These are phyloP conservation scores for Papiliotrema fonsecae DNA, from an alignment of 1,284 basidiomycete species.

Conservation along the genomic window DNA sequence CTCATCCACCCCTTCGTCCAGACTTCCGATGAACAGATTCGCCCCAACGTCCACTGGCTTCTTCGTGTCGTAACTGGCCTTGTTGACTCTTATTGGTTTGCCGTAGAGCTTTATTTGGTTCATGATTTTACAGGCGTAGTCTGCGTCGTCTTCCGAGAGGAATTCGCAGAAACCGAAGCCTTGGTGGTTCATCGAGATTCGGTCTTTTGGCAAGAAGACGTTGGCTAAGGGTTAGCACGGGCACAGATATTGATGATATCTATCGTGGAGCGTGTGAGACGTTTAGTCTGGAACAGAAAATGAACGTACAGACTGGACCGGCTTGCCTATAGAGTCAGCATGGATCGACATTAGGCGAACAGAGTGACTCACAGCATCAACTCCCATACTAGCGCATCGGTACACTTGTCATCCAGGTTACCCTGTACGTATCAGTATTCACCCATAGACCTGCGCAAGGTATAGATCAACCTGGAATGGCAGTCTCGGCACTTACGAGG, in stretches of 20 bases:
- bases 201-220: slow-evolving; percentile 98
- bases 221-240: slow-evolving; percentile 61
- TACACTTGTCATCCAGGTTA: slow-evolving; percentile 90
- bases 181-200: slow-evolving; percentile 95
- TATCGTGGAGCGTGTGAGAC: neutral
- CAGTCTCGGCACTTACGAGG: slow-evolving; percentile 57
- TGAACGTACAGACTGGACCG: slow-evolving; percentile 79
- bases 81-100: slow-evolving; percentile 96
- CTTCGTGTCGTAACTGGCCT: slow-evolving; percentile 85
- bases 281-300: neutral
- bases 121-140: slow-evolving; percentile 99
- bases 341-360: neutral
- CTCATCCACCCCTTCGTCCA: slow-evolving; percentile 93
- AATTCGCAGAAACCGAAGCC: slow-evolving; percentile 99
- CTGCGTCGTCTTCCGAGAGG: slow-evolving; percentile 93
- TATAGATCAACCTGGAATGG: neutral
- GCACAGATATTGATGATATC: neutral
- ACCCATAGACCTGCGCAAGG: neutral
- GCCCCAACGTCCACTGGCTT: slow-evolving; percentile 97
- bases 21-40: slow-evolving; percentile 91
- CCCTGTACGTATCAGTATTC: slow-evolving; percentile 56
- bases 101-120: slow-evolving; percentile 99
- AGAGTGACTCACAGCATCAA: slow-evolving; percentile 67
- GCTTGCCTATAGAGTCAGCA: slow-evolving; percentile 59
- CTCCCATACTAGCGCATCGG: slow-evolving; percentile 95